A percentile compares a stretch with the other conserved stretches of the same genome.
phyloP scores from a whole-genome alignment of 495 filamentous ascomycete genomes.

The Neurospora sp. region DNA sequence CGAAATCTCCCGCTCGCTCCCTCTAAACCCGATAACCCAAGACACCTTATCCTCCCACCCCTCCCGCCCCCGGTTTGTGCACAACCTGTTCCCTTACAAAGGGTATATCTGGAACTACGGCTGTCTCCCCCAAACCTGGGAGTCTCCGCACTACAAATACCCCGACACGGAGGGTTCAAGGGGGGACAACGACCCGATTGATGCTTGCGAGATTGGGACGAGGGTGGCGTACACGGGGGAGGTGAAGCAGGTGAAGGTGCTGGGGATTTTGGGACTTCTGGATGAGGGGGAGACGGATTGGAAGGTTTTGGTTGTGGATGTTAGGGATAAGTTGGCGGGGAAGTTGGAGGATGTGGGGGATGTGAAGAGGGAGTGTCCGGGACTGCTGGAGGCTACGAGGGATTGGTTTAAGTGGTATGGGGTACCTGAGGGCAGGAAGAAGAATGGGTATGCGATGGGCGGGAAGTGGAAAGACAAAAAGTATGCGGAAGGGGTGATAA shows the following conservation, averaged over 20 bases:
- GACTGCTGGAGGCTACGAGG: conserved; percentile 14
- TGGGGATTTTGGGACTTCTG: conserved; percentile 23
- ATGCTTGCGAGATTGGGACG: conserved; percentile 12
- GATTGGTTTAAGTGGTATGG: conserved; percentile 21
- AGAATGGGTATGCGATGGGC: conserved; percentile 11
- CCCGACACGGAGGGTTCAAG: neutral
- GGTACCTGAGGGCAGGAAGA: conserved; percentile 9
- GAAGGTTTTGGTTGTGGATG: conserved; percentile 24
- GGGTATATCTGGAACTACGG: conserved; percentile 22
- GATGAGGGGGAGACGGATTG: conserved; percentile 27
- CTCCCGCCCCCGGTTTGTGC: conserved; percentile 5
- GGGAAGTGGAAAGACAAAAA: too few species aligned
- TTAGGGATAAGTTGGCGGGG: conserved; percentile 13
- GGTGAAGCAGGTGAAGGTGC: conserved; percentile 17
- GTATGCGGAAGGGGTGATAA: conserved; percentile 10
- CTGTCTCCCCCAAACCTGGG: conserved; percentile 17
- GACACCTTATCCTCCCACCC: conserved; percentile 2
- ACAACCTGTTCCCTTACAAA: conserved; percentile 15
- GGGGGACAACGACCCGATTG: conserved; percentile 20
- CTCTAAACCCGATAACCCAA: conserved; percentile 18
- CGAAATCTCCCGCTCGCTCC: conserved; percentile 5
- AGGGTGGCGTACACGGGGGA: conserved; percentile 2
- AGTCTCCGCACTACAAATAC: conserved; percentile 6
- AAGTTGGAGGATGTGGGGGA: conserved; percentile 18
- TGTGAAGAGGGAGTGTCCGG: conserved; percentile 16